Conservation (phyloP, 164 flowering plant species). For the Platanus orientalis region DNA sequence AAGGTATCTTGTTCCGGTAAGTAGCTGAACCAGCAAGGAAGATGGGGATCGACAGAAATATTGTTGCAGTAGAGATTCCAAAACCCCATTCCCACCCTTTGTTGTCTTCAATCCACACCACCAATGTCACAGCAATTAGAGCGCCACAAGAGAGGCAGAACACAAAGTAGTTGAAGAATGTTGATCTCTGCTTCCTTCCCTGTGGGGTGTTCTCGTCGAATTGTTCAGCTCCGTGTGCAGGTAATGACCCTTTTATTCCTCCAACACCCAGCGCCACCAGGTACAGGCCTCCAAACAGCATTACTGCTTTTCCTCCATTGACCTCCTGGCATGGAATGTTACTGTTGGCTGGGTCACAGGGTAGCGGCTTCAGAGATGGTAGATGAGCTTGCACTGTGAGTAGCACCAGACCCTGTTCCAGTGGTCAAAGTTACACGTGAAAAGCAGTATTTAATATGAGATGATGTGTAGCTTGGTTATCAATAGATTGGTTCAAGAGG, state of each 20-base stretch:
- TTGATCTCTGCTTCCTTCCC: slow-evolving; percentile 67
- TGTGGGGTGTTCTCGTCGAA: slow-evolving; percentile 50
- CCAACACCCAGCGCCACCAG: slow-evolving; percentile 79
- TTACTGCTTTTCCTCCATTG: slow-evolving; percentile 35
- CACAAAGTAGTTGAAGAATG: slow-evolving; percentile 74
- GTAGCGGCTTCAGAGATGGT: slow-evolving; percentile 45
- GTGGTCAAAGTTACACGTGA: neutral
- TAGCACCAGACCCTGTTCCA: slow-evolving; percentile 62
- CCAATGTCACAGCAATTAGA: slow-evolving; percentile 70
- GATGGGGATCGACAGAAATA: slow-evolving; percentile 52
- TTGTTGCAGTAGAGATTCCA: slow-evolving; percentile 50
- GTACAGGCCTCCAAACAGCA: slow-evolving; percentile 65
- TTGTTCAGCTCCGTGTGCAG: slow-evolving; percentile 84
- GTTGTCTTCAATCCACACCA: slow-evolving; percentile 90
- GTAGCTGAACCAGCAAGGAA: slow-evolving; percentile 58
- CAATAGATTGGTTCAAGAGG: too few species aligned
- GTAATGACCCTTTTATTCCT: slow-evolving; percentile 80
- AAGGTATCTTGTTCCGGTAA: slow-evolving; percentile 65
- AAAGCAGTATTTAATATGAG: too few species aligned
- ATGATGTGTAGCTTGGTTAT: too few species aligned
- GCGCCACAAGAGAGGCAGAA: slow-evolving; percentile 76
- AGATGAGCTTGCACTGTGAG: slow-evolving; percentile 70
- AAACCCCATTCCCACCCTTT: slow-evolving; percentile 89
- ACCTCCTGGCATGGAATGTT: slow-evolving; percentile 31
- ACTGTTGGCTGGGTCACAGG: slow-evolving; percentile 21